Evolutionary conservation across 75 land plant genomes (phyloP), one percentile per base, ranked within the genome.

Genomic region (Selaginella moellendorffii): DNA sequence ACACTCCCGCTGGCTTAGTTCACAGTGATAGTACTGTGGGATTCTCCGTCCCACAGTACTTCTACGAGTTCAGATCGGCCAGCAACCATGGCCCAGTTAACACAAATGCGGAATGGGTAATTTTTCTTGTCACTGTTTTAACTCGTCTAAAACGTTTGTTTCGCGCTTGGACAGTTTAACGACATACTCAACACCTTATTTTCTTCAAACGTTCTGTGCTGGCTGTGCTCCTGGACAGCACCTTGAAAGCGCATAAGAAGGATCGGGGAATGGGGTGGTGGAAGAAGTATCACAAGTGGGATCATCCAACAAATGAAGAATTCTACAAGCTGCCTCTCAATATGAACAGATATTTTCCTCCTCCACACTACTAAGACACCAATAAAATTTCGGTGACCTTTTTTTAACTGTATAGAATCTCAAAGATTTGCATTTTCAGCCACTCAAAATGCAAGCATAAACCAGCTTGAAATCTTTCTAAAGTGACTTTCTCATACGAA

Each of bases 1-100:
- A n/a, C n/a, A n/a, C n/a, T n/a, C n/a, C n/a, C n/a, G n/a, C n/a
- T n/a, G n/a, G n/a, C n/a, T n/a, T n/a, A n/a, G n/a, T n/a, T n/a
- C n/a, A n/a, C n/a, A n/a, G n/a, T n/a, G n/a, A n/a, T n/a, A n/a
- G n/a, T n/a, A n/a, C n/a, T n/a, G n/a, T 56, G 59, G 59, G 59
- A 56, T 24, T 56, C 59, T 56, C 59, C 21, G 59, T 56, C n/a
- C 59, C 59, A 8, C 59, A 56, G 2, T 56, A 56, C 59, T 56
- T 56, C n/a, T 24, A 56, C 24, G 59, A 56, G 59, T 56, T 56
- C n/a, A 25, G 19, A 8, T 8, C n/a, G 8, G 25, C 8, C 23
- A 56, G 17, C n/a, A 14, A 5, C 14, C 59, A 21, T 19, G 59
- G 59, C n/a, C 59, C 59, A 8, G 59, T 56, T 8, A 8, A 56